Evolutionary conservation across 164 flowering plant species (phyloP), one percentile per base, ranked within the genome.

Genomic region (Berberis vulgaris): DNA sequence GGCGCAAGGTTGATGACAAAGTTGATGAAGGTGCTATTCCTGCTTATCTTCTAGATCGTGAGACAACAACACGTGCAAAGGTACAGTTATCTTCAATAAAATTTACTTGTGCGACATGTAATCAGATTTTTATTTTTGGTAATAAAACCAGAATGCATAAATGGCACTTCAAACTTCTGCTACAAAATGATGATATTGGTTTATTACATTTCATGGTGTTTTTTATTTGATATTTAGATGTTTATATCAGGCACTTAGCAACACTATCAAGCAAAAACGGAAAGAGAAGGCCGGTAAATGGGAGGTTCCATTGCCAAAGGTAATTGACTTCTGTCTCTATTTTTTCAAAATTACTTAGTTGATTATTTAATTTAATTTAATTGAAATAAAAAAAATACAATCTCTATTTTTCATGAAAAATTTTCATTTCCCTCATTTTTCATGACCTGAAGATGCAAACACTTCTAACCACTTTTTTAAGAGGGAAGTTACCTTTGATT

Each of bases 231-330:
- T 41, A 9, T 13, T 61, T 41, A 6, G 38, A 11, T 43, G 26
- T 61, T 39, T 2, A 53, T n/a, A 78, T 55, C 67, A 94, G 99
- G 77, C 86, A 67, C 84, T 94, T 53, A 94, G 96, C 86, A 94
- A 94, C 77, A 86, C 96, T 3, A 79, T 94, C 61, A 94, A 94
- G 80, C 99, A 94, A 71, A 94, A 94, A 81, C 83, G 99, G 75
- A 94, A 94, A 69, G 99, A 94, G 77, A 94, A 82, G 74, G 97
- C 99, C 73, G 99, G 99, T 49, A 94, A 91, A 78, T 94, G 99
- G 99, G 96, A 94, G 59, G 99, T 94, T 55, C 99, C 99, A 61
- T 74, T 94, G 49, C 99, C 99, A 43, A 94, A 91, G 96, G 99
- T 89, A 70, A 38, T 38, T 13, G 2, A 8, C 26, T 26, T 26